Evolutionary conservation across 805 yeast genomes (phyloP), one percentile per base, ranked within the genome.

Genomic region (Saccharomycopsis capsularis): DNA sequence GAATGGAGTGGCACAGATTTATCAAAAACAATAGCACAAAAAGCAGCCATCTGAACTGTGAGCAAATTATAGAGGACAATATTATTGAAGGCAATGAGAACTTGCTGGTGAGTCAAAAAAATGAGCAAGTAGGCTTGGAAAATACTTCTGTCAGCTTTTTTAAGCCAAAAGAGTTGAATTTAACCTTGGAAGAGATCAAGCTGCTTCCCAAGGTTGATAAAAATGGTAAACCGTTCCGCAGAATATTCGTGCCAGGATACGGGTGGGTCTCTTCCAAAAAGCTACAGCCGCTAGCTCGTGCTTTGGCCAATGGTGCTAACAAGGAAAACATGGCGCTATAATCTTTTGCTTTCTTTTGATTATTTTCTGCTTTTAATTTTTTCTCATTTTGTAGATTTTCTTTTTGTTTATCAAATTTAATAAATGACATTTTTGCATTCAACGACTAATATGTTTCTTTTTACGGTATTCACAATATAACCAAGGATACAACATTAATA

Each of bases 211-310:
- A 50, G 16, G 29, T 32, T 18, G 75, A 70, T 52, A 60, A 59
- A 35, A 60, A 66, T 39, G 76, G 76, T 0, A 67, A 65, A 39
- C 68, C 66, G 4, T 68, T 67, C 44, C 63, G 73, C 42, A 57
- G 82, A 30, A 57, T 74, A 2, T 73, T 69, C 51, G 64, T 76
- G 29, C 79, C 77, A 1, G 71, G 70, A 9, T 58, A 70, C 38
- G 81, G 82, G 0, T 76, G 82, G 82, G 62, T 71, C 1, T 59
- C 74, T 6, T 54, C 62, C n/a, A 63, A 42, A 32, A 42, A 35
- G 16, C 25, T 42, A 16, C n/a, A 42, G n/a, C n/a, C n/a, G n/a
- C n/a, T n/a, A n/a, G n/a, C n/a, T n/a, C n/a, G n/a, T n/a, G n/a
- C n/a, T n/a, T n/a, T n/a, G n/a, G n/a, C n/a, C n/a, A 36, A 21